Base-by-base conservation (phyloP, 371 early-diverging fungal genomes). In the Mucor indicus region DNA sequence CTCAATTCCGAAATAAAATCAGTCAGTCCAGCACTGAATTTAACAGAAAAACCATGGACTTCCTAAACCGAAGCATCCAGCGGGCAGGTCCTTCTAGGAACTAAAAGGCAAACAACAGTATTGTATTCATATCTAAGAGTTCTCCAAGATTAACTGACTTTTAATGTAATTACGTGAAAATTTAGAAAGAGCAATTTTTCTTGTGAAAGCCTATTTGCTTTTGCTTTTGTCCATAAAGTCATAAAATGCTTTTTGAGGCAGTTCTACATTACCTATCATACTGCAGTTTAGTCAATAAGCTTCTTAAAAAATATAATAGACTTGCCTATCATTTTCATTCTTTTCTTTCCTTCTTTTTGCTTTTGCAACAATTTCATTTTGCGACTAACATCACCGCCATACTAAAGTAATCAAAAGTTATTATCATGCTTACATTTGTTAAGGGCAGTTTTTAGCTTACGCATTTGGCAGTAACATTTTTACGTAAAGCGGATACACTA, bases 381-480 rank as follows among this genome's bases (percentile, higher is more conserved):
- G 15, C 95, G 75, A 0, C 93, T 89, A n/a, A 88, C 85, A 73
- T 95, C 95, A 19, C 93, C 93, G 35, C 95, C 95, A 64, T 95
- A 95, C 82, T 85, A 52, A 21, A 48, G 19, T 17, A 53, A 24
- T 20, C 16, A 2, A 27, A 43, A 56, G 13, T 2, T 4, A 39
- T 21, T 5, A 21, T 30, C 5, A 23, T 21, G 1, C 12, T 32
- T 1, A 32, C 12, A 25, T 36, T 4, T 5, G 5, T 15, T 33
- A 38, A 11, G 7, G 15, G 13, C 7, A 35, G 6, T 12, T 3
- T 15, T 25, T 24, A 19, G 77, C 87, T 80, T 85, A 85, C 86
- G 48, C 90, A 91, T 79, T 96, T 96, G 15, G 95, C 94, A 10
- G 92, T 93, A 19, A 96, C 96, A 60, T 96, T 91, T 60, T 96